phyloP scores from a whole-genome alignment of 164 flowering plant species.

The Dillenia suffruticosa region DNA sequence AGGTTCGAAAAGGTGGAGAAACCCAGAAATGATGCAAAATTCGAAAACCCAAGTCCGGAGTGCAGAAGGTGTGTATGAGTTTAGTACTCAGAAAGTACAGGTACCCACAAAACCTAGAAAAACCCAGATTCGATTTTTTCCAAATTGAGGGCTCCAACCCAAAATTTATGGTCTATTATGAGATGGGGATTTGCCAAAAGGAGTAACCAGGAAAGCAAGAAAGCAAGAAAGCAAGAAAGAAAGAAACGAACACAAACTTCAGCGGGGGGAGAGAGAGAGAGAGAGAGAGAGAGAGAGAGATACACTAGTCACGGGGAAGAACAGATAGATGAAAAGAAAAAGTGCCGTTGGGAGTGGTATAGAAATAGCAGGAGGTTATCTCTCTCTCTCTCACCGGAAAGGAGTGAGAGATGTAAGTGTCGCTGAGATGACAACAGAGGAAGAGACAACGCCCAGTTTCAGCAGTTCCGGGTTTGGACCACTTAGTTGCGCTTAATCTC shows the following conservation, averaged over 20 bases:
- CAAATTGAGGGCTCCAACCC: not conserved
- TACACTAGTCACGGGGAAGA: slow-evolving; percentile 27
- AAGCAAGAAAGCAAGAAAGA: slow-evolving; percentile 2
- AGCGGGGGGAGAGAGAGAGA: not conserved
- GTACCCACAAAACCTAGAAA: slow-evolving; percentile 1
- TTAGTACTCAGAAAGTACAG: too few relatives aligned
- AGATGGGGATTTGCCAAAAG: slow-evolving; percentile 13
- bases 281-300: slow-evolving; percentile 1
- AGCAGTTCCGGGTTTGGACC: slow-evolving; percentile 23
- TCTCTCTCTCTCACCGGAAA: not conserved
- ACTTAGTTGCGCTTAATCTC: not conserved
- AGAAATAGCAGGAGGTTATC: not conserved
- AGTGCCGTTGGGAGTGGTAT: slow-evolving; percentile 21
- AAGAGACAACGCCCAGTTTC: slow-evolving; percentile 37
- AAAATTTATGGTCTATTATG: not conserved
- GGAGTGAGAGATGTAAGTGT: slow-evolving; percentile 5
- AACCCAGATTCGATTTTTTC: slow-evolving; percentile 5
- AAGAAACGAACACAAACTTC: not conserved
- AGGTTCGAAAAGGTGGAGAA: too few relatives aligned
- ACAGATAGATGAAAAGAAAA: slow-evolving; percentile 7
- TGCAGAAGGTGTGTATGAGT: too few relatives aligned
- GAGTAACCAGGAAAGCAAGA: slow-evolving; percentile 8
- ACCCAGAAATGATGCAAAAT: not conserved
- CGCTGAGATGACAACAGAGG: slow-evolving; percentile 32
- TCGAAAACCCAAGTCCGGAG: slow-evolving; percentile 4